These are phyloP conservation scores for Lentinula detonsa DNA, from an alignment of 768 basidiomycete species.

Conservation along the genomic window DNA sequence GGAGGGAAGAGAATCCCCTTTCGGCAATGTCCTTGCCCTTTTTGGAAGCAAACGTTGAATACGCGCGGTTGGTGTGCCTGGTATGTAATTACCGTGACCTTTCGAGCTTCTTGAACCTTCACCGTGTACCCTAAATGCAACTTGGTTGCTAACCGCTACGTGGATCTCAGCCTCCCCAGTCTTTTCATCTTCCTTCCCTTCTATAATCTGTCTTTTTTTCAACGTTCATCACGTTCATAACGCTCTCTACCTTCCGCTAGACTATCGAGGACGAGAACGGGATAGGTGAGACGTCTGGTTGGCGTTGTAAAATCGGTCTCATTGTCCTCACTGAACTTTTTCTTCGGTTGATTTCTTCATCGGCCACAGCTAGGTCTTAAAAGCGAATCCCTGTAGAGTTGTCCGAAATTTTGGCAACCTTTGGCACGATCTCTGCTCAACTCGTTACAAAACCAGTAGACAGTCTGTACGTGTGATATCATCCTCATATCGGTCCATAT, in stretches of 20 bases:
- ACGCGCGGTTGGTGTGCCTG: background rate
- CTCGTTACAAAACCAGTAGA: background rate
- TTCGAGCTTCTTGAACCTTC: background rate
- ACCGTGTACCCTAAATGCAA: background rate
- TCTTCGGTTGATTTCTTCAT: background rate
- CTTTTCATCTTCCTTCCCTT: background rate
- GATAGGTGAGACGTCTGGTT: background rate
- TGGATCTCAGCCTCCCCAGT: background rate
- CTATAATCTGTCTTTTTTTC: background rate
- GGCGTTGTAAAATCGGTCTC: background rate
- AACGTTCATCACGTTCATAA: background rate
- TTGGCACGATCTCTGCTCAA: background rate
- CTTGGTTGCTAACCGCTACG: slow-evolving; percentile 3
- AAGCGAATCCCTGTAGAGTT: background rate
- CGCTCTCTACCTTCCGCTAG: background rate
- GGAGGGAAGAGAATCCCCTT: background rate
- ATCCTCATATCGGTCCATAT: background rate
- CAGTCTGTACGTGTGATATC: background rate
- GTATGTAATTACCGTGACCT: slow-evolving; percentile 1
- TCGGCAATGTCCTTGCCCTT: background rate
- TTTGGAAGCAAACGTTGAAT: background rate
- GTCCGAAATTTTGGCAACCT: background rate
- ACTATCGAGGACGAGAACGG: background rate
- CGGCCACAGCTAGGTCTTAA: background rate
- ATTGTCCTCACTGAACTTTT: background rate